Conservation (phyloP, 331 rosid species). For the Malus hybrid region DNA sequence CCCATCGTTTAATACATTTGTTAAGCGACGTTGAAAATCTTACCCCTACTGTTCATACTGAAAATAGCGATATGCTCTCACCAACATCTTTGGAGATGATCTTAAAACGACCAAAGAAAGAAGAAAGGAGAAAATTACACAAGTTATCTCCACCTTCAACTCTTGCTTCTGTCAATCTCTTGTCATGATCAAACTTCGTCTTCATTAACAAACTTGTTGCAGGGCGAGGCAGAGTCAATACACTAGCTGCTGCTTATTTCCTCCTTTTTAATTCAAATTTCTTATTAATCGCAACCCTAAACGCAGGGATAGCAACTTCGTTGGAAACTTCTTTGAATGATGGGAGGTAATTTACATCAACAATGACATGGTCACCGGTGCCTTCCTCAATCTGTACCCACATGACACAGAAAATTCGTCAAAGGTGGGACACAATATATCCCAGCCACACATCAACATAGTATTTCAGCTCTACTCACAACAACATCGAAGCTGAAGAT, state of each 20-base stretch:
- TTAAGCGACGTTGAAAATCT: too few relatives aligned
- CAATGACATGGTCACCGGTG: slow-evolving; percentile 83
- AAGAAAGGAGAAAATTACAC: too few relatives aligned
- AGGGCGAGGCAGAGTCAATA: neutral
- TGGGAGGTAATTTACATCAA: slow-evolving; percentile 80
- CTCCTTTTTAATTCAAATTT: slow-evolving; percentile 32
- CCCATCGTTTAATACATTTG: neutral
- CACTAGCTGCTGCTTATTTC: neutral
- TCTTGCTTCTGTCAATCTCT: neutral
- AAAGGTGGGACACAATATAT: neutral
- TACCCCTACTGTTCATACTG: too few relatives aligned
- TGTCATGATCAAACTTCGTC: neutral
- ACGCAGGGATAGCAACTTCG: slow-evolving; percentile 61
- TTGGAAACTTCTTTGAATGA: slow-evolving; percentile 88
- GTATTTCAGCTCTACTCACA: slow-evolving; percentile 21
- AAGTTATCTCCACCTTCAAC: neutral
- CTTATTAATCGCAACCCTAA: slow-evolving; percentile 71
- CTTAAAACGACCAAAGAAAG: neutral
- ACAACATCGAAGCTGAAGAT: slow-evolving; percentile 88
- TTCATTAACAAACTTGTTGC: neutral
- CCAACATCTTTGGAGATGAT: too few relatives aligned
- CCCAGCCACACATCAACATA: neutral
- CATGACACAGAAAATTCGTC: neutral
- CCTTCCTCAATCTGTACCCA: slow-evolving; percentile 56
- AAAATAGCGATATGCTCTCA: too few relatives aligned